Percentiles rank a stretch among this genome's conserved stretches.
Evolutionary conservation across 306 rosid genomes (phyloP).

Genomic region (Senna tora): DNA sequence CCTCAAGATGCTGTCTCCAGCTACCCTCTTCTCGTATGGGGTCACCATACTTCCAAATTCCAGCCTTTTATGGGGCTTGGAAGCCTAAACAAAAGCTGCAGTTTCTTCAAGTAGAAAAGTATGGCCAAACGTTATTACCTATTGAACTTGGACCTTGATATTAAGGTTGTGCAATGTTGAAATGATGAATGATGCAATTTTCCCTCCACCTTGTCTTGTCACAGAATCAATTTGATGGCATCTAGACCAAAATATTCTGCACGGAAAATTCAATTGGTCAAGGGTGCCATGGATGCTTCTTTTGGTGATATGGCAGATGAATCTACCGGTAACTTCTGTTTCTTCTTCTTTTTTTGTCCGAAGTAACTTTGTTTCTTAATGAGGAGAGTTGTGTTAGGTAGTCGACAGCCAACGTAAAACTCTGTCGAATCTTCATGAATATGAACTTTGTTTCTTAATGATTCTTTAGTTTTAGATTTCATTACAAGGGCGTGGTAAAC

Average conservation of each 20-base stretch:
- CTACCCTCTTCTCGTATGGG: slow-evolving; percentile 44
- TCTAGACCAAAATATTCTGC: slow-evolving; percentile 39
- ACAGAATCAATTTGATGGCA: slow-evolving; percentile 40
- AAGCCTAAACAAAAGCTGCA: slow-evolving; percentile 36
- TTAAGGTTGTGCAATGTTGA: slow-evolving; percentile 22
- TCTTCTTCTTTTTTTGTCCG: too few relatives aligned
- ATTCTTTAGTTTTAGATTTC: slow-evolving; percentile 17
- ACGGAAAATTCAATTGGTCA: slow-evolving; percentile 47
- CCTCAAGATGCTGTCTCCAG: slow-evolving; percentile 60
- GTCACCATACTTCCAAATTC: slow-evolving; percentile 34
- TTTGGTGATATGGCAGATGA: slow-evolving; percentile 67
- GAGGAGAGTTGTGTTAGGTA: too few relatives aligned
- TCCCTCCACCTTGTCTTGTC: slow-evolving; percentile 6
- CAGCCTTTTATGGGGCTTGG: slow-evolving; percentile 37
- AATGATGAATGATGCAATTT: slow-evolving; percentile 17
- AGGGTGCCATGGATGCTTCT: slow-evolving; percentile 86
- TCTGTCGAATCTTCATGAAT: too few relatives aligned
- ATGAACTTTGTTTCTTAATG: slow-evolving; percentile 9
- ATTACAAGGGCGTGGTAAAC: slow-evolving; percentile 22
- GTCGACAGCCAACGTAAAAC: too few relatives aligned
- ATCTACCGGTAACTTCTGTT: slow-evolving; percentile 59
- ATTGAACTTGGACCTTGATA: slow-evolving; percentile 20
- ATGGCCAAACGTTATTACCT: slow-evolving; percentile 24
- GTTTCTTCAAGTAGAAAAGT: slow-evolving; percentile 61
- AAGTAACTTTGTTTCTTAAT: slow-evolving; percentile 1